Base-by-base conservation (phyloP, 805 yeast genomes). In the Candida schatavii region DNA sequence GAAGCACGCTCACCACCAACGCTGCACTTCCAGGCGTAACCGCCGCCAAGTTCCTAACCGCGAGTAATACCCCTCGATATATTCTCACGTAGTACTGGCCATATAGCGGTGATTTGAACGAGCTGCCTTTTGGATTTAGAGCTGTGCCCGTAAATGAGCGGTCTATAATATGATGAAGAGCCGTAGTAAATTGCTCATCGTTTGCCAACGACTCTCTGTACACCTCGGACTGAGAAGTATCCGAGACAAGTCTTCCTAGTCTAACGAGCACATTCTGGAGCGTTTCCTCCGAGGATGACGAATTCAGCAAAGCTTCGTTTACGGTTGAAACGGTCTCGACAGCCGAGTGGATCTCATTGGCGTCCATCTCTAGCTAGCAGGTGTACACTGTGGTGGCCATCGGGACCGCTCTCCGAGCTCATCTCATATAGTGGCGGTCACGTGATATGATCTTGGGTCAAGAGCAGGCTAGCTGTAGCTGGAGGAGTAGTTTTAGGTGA, bases 1-100 rank as follows among this genome's bases (percentile, higher is more conserved):
- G 10, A 11, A 23, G 27, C 10, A 23, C 11, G 27, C 27, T 23
- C 11, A 7, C 11, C 27, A 23, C 27, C 10, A 23, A 23, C 11
- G 27, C 27, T 23, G 27, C 10, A 23, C 10, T 23, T 23, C 27
- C 27, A 7, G 27, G 10, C 11, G 10, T 23, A 7, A 23, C 27
- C 7, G 36, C 19, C 18, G 31, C 64, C 19, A 77, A 47, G 48
- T 78, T 79, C 45, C 85, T 58, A 22, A 70, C 57, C n/a, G 79
- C 42, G n/a, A 80, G 46, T 1, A 77, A 42, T 1, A 70, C 48
- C 1, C 81, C 85, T 49, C 83, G 61, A 3, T 72, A 41, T 2
- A 70, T 46, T 33, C 83, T 58, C 26, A 23, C 25, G 7, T 26
- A 11, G 19, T 26, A 36, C n/a, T 34, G 17, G 5, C n/a, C 32